Evolutionary conservation across 2,329 filamentous ascomycete species (phyloP), one percentile per base, ranked within the genome.

Genomic region (Aspergillus pseudoviridinutans): DNA sequence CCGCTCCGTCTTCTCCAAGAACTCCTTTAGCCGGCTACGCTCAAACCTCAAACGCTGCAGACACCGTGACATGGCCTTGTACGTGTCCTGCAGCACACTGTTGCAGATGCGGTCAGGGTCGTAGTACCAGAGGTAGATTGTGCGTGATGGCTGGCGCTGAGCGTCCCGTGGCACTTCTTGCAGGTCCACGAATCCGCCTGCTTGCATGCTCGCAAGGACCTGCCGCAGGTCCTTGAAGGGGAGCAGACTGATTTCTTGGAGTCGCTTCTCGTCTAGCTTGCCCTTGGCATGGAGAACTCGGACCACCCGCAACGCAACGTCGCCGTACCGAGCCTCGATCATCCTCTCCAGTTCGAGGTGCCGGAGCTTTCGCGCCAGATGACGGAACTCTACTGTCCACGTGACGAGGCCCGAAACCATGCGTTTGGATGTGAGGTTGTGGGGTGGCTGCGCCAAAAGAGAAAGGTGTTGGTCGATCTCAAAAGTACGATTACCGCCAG

Each of bases 81-180:
- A 97, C 0, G 89, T 85, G 58, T 91, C 88, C 61, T 96, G 88
- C 10, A 96, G 76, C 1, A 96, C 78, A 59, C 88, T 84, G 22
- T 83, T 81, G 51, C 87, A 80, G 6, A 89, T 87, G 50, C 89
- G 84, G 49, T 91, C 85, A 10, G 84, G 79, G 70, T 97, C 92
- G 73, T 91, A 96, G 79, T 87, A 96, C 87, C 92, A 97, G 56
- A 97, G 84, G 72, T 92, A 97, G 25, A 96, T 83, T 0, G 92
- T 96, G 53, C 91, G 86, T 61, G 87, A 90, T 0, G 92, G 90
- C 66, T 89, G 84, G 35, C 92, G 87, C 60, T 87, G 88, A 63
- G 88, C 88, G 68, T 97, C 93, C 63, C 90, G 90, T 0, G 94
- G 94, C 0, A 99, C 88, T 77, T 99, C 94, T 73, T 99, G 94